phyloP scores from a whole-genome alignment of 495 filamentous ascomycete genomes.

The Aspergillus nidulans region DNA sequence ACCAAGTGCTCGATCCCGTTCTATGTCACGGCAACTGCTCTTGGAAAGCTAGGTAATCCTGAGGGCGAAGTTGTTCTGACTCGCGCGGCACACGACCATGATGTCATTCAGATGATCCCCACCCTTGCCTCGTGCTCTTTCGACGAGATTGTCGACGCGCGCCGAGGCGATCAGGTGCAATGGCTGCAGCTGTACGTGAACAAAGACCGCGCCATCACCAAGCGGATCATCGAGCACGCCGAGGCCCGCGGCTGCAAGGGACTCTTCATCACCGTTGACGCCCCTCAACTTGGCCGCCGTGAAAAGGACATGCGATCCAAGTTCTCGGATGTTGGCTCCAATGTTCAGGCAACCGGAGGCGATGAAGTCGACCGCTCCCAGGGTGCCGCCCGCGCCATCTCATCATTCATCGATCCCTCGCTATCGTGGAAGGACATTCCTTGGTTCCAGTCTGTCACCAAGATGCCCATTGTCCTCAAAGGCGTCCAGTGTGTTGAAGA shows the following conservation, averaged over 20 bases:
- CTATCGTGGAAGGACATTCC: conserved; percentile 93
- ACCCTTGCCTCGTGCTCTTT: conserved; percentile 97
- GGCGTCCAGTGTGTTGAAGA: conserved; percentile 96
- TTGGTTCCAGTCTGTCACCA: conserved; percentile 88
- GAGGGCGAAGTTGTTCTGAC: conserved; percentile 93
- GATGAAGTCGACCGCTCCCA: conserved; percentile 74
- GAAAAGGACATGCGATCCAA: conserved; percentile 96
- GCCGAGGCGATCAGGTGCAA: conserved; percentile 75
- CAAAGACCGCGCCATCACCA: conserved; percentile 87
- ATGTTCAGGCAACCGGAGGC: conserved; percentile 64
- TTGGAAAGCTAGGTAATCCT: conserved; percentile 84
- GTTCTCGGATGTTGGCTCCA: conserved; percentile 80
- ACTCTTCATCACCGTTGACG: conserved; percentile 97
- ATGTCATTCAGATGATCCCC: conserved; percentile 94
- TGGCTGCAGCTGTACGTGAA: conserved; percentile 99
- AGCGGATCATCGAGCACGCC: conserved; percentile 85
- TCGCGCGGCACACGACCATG: conserved; percentile 73
- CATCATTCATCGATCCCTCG: conserved; percentile 88
- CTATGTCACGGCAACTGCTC: conserved; percentile 88
- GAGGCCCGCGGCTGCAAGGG: conserved; percentile 91
- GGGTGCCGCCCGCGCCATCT: conserved; percentile 89
- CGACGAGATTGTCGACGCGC: conserved; percentile 91
- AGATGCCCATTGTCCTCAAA: conserved; percentile 96
- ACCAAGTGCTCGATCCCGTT: conserved; percentile 77
- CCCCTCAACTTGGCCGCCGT: conserved; percentile 87